Conservation (phyloP, 1,139 yeast genomes). For the Magnusiomyces clavatus region DNA sequence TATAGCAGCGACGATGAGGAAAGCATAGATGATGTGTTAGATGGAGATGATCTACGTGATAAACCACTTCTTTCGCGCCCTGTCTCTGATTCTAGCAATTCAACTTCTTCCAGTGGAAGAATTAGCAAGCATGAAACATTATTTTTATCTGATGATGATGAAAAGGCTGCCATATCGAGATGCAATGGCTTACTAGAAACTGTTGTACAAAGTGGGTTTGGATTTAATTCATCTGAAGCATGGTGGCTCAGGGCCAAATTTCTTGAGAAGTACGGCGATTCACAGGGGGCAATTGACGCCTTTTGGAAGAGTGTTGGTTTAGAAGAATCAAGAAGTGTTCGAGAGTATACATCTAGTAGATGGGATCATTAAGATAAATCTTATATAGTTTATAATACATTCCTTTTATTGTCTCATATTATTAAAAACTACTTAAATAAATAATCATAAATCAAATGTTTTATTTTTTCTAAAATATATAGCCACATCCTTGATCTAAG, state of each 20-base stretch:
- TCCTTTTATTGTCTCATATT: neutral
- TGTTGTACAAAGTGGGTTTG: conserved; percentile 45
- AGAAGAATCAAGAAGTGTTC: conserved; percentile 60
- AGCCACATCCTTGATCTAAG: neutral
- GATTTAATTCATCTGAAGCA: conserved; percentile 55
- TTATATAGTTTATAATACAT: neutral
- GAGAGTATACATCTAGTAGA: conserved; percentile 29
- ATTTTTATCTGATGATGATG: conserved; percentile 41
- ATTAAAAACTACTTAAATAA: neutral
- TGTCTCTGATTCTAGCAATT: too few relatives aligned
- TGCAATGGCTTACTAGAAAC: conserved; percentile 55
- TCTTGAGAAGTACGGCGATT: conserved; percentile 57
- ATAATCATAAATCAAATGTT: neutral
- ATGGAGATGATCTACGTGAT: neutral
- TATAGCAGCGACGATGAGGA: neutral
- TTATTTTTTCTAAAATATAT: neutral
- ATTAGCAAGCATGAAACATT: conserved; percentile 13
- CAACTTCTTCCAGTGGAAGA: too few relatives aligned
- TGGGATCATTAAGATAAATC: neutral
- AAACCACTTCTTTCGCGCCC: too few relatives aligned
- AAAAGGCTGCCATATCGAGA: conserved; percentile 57
- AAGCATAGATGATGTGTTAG: neutral
- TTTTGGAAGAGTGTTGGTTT: conserved; percentile 62
- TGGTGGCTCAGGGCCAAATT: conserved; percentile 66
- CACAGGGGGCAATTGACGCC: conserved; percentile 43